Conservation (phyloP, 1,139 yeast species). For the Dujonia santamariae region DNA sequence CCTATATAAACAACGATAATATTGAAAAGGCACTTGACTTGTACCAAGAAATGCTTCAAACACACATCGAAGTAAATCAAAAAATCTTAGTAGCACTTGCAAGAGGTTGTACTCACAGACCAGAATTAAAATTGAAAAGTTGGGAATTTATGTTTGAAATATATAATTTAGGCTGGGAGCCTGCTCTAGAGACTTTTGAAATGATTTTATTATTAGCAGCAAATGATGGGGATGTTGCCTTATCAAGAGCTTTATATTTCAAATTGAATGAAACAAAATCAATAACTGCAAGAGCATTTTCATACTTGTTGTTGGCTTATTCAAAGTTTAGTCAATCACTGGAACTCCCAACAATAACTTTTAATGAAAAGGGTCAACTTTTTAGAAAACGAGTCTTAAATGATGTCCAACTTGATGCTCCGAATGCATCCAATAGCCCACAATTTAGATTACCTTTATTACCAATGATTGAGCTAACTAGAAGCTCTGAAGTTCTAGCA, state of each 20-base stretch:
- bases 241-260: constrained; percentile 69
- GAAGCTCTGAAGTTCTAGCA: constrained; percentile 48
- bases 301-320: constrained; percentile 57
- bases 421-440: neutral
- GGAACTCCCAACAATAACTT: constrained; percentile 36
- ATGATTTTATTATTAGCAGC: constrained; percentile 73
- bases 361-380: constrained; percentile 43
- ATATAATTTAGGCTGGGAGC: constrained; percentile 47
- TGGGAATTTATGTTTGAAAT: constrained; percentile 80
- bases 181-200: constrained; percentile 55
- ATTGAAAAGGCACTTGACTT: constrained; percentile 75
- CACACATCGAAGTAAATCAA: constrained; percentile 29
- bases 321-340: constrained; percentile 31
- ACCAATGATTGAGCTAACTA: constrained; percentile 48
- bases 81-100: constrained; percentile 65
- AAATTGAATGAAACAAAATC: constrained; percentile 47
- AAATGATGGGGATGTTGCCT: constrained; percentile 71
- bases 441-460: constrained; percentile 54
- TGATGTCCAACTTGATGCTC: constrained; percentile 17
- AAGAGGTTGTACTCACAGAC: constrained; percentile 63
- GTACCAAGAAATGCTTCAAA: constrained; percentile 61
- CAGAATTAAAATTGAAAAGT: constrained; percentile 49
- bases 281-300: constrained; percentile 41
- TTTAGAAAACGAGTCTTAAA: constrained; percentile 46
- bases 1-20: constrained; percentile 60